A percentile compares a stretch with the other conserved stretches of the same genome.
Evolutionary conservation across 768 basidiomycete genomes (phyloP).

Genomic region (Mycena floridula): DNA sequence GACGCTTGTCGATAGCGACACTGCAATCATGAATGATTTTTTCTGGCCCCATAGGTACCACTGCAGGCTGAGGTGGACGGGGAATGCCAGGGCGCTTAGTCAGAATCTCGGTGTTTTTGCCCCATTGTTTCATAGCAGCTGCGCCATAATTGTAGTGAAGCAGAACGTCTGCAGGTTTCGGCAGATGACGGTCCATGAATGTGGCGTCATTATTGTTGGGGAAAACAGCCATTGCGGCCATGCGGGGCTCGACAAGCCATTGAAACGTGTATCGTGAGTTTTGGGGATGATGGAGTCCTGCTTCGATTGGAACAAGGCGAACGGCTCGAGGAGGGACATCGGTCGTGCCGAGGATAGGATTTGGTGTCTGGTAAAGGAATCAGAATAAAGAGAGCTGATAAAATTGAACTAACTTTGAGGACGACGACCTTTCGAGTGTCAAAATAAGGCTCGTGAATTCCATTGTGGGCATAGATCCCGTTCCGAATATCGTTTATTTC

Average conservation of each 20-base stretch:
- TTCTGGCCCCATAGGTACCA: constrained; percentile 12
- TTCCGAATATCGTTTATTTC: constrained; percentile 17
- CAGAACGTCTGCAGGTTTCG: constrained; percentile 19
- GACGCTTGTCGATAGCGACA: constrained; percentile 5
- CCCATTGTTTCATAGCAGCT: constrained; percentile 21
- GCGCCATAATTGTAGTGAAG: constrained; percentile 25
- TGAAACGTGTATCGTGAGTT: constrained; percentile 18
- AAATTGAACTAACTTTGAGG: constrained; percentile 14
- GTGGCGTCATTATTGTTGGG: constrained; percentile 21
- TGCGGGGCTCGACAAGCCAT: constrained; percentile 8
- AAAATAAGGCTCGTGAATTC: constrained; percentile 8
- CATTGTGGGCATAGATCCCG: constrained; percentile 7
- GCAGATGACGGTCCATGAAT: constrained; percentile 13
- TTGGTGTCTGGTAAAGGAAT: not conserved
- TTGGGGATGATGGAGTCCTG: constrained; percentile 6
- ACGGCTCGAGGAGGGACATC: not conserved
- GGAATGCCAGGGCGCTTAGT: constrained; percentile 8
- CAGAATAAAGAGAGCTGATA: not conserved
- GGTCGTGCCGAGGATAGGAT: not conserved
- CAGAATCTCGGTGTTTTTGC: constrained; percentile 8
- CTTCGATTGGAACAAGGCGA: not conserved
- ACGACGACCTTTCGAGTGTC: constrained; percentile 11
- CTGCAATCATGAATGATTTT: constrained; percentile 7
- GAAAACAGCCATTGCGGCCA: not conserved
- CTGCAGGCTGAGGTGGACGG: constrained; percentile 14